Evolutionary conservation across 441 rosid species (phyloP).

Genomic region (Metrosideros polymorpha): DNA sequence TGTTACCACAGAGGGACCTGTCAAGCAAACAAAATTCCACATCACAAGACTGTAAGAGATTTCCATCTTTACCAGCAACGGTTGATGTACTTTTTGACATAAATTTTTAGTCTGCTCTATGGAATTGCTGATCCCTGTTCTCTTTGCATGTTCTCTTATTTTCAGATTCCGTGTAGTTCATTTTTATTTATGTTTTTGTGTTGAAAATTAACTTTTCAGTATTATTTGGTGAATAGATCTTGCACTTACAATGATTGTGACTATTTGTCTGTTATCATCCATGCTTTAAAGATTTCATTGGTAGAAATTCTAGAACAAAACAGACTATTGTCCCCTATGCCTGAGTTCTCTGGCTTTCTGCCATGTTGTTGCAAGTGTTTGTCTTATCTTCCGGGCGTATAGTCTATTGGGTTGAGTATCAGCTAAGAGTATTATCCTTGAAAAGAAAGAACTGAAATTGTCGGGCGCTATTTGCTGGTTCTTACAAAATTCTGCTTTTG

Average conservation of each 20-base stretch:
- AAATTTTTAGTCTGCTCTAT: not conserved
- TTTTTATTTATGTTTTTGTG: not conserved
- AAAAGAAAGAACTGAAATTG: not conserved
- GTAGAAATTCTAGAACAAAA: not conserved
- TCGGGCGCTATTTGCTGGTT: not conserved
- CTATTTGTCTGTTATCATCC: not conserved
- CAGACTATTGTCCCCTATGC: not conserved
- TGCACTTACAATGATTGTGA: not conserved
- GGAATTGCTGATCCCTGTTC: not conserved
- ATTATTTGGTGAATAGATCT: not conserved
- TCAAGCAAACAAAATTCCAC: constrained; percentile 68
- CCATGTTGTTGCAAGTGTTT: not conserved
- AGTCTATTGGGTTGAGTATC: no score
- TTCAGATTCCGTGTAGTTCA: not conserved
- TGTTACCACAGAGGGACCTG: constrained; percentile 65
- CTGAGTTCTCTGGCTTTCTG: not conserved
- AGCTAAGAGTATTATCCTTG: not conserved
- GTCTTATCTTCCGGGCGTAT: not conserved
- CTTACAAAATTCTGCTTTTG: not conserved
- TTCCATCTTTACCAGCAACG: not conserved
- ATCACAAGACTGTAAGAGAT: constrained; percentile 61
- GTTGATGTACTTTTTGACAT: not conserved
- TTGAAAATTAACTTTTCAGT: not conserved
- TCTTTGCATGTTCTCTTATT: not conserved
- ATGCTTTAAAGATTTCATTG: not conserved